A percentile compares a stretch with the other conserved stretches of the same genome.
These are phyloP conservation scores for Fusarium robinianum DNA, from an alignment of 2,329 filamentous ascomycete genomes.

Conservation along the genomic window DNA sequence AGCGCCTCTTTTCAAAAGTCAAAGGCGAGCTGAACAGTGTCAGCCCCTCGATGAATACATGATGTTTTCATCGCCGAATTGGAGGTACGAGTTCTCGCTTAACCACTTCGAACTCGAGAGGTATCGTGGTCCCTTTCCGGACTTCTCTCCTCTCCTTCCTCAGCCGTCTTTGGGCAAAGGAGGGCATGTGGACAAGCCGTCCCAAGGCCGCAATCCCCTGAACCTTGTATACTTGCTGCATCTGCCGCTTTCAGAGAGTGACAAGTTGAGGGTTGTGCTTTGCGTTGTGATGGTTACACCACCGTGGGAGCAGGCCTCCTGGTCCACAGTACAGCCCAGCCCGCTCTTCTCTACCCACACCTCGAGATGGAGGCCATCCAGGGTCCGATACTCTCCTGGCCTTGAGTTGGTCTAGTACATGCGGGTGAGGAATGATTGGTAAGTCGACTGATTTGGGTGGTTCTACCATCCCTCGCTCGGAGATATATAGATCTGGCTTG, in stretches of 20 bases:
- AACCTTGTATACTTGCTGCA: constrained; percentile 19
- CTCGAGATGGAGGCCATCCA: constrained; percentile 8
- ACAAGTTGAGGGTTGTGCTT: constrained; percentile 9
- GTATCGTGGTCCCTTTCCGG: constrained; percentile 4
- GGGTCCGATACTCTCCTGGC: constrained; percentile 18
- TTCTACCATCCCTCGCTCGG: constrained; percentile 2
- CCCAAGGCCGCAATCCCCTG: constrained; percentile 1
- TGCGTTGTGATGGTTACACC: constrained; percentile 16
- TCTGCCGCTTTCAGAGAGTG: constrained; percentile 7
- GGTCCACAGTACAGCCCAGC: constrained; percentile 4
- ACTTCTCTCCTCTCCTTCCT: neutral
- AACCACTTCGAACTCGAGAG: constrained; percentile 1
- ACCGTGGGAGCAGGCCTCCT: constrained; percentile 8
- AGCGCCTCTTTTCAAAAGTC: constrained; percentile 3
- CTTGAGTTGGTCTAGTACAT: constrained; percentile 11
- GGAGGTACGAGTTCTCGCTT: constrained; percentile 1
- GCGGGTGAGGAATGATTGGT: constrained; percentile 17
- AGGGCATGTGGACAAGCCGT: constrained; percentile 19
- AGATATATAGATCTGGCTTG: constrained; percentile 29
- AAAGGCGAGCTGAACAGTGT: constrained; percentile 2
- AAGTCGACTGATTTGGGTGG: constrained; percentile 1
- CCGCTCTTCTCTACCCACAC: constrained; percentile 8
- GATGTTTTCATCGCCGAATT: constrained; percentile 1
- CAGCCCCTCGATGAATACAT: neutral
- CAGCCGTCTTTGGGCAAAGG: constrained; percentile 18